These are phyloP conservation scores for Aspergillus baeticus DNA, from an alignment of 495 filamentous ascomycete species.

Conservation along the genomic window DNA sequence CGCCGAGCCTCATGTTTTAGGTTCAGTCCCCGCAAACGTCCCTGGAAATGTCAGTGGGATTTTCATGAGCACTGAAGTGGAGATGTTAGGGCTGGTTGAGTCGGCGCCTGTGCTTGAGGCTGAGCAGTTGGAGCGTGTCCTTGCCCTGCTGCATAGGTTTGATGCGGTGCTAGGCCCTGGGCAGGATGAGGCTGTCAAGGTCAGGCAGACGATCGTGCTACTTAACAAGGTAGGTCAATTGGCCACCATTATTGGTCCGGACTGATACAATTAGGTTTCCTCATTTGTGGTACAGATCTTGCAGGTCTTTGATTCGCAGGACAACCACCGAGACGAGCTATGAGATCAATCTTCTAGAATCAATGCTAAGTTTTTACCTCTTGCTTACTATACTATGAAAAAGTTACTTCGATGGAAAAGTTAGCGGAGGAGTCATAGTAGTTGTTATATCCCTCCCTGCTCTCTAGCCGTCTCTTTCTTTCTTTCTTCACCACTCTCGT, in stretches of 20 bases:
- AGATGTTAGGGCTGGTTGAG: background rate
- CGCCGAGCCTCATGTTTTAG: too few relatives aligned
- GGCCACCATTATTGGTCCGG: background rate
- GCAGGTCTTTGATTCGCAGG: too few relatives aligned
- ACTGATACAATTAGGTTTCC: background rate
- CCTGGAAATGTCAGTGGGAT: background rate
- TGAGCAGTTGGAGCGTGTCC: background rate
- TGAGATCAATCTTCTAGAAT: too few relatives aligned
- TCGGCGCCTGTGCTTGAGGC: background rate
- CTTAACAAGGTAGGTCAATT: background rate
- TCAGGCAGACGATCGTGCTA: background rate
- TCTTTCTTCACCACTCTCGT: too few relatives aligned
- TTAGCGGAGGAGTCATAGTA: too few relatives aligned
- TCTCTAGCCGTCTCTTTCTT: too few relatives aligned
- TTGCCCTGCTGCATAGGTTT: background rate
- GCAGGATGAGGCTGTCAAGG: background rate
- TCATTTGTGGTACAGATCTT: background rate
- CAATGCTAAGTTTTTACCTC: too few relatives aligned
- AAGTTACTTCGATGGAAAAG: too few relatives aligned
- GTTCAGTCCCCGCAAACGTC: background rate
- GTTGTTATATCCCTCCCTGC: too few relatives aligned
- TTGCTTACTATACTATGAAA: too few relatives aligned
- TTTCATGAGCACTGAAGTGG: background rate
- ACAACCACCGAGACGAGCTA: too few relatives aligned
- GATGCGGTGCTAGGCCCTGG: background rate